Percentiles rank a stretch among this genome's conserved stretches.
These are phyloP conservation scores for Colletotrichum godetiae DNA, from an alignment of 2,329 filamentous ascomycete species.

Conservation along the genomic window DNA sequence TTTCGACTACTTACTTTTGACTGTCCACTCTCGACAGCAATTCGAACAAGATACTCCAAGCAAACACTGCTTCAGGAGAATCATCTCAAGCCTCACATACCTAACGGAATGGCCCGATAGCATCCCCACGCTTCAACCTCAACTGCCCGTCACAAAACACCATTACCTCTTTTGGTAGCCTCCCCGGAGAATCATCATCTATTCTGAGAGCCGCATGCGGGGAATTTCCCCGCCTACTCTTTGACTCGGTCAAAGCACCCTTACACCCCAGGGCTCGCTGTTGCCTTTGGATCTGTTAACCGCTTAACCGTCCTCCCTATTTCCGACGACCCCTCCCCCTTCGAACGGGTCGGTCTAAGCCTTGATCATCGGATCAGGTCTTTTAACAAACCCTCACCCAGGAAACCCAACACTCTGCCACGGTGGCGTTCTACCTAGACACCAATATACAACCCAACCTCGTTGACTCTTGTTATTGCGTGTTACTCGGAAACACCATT, in stretches of 20 bases:
- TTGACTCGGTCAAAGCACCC: conserved; percentile 39
- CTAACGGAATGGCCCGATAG: conserved; percentile 35
- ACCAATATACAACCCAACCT: conserved; percentile 35
- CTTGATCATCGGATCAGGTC: conserved; percentile 23
- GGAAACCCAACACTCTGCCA: conserved; percentile 17
- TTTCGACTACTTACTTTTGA: too few relatives aligned
- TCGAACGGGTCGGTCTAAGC: not conserved
- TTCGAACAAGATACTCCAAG: not conserved
- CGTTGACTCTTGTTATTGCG: conserved; percentile 36
- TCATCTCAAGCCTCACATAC: not conserved
- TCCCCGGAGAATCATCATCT: conserved; percentile 27
- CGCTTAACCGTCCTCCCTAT: not conserved
- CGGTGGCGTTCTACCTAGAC: conserved; percentile 36
- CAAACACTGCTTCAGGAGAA: not conserved
- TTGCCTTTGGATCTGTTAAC: conserved; percentile 13
- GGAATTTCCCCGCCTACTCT: conserved; percentile 38
- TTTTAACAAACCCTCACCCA: not conserved
- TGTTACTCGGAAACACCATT: conserved; percentile 32
- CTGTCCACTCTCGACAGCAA: not conserved
- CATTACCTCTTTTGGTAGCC: conserved; percentile 35
- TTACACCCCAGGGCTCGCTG: conserved; percentile 28
- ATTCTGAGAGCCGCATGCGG: conserved; percentile 38
- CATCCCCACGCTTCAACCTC: conserved; percentile 26
- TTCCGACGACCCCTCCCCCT: conserved; percentile 4
- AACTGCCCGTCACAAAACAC: conserved; percentile 15